A percentile compares a stretch with the other conserved stretches of the same genome.
phyloP scores from a whole-genome alignment of 1,139 yeast genomes.

The Protomyces macrosporus region DNA sequence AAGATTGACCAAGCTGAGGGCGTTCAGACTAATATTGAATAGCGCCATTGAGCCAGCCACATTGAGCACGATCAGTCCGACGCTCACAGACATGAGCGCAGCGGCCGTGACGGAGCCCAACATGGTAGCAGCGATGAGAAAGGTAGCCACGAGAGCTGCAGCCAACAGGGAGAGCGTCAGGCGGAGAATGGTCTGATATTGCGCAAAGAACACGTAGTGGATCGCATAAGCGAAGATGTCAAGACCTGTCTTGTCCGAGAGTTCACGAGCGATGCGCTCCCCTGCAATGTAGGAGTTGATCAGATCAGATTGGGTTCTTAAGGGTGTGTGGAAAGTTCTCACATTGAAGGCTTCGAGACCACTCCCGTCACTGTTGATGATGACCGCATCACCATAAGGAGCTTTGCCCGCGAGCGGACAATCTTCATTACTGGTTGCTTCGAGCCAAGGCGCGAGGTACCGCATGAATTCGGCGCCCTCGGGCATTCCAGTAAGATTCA shows the following conservation, averaged over 20 bases:
- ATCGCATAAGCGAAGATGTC: constrained; percentile 88
- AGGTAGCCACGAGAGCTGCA: constrained; percentile 54
- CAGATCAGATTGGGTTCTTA: constrained; percentile 77
- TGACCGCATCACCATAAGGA: constrained; percentile 66
- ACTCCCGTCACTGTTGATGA: constrained; percentile 41
- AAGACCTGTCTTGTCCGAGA: constrained; percentile 46
- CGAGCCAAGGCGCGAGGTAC: constrained; percentile 75
- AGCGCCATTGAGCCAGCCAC: constrained; percentile 76
- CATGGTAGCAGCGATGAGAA: constrained; percentile 51
- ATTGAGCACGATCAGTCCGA: constrained; percentile 59
- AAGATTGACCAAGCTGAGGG: constrained; percentile 80
- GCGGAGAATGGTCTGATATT: constrained; percentile 60
- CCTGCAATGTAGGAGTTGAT: constrained; percentile 75
- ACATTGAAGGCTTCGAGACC: constrained; percentile 58
- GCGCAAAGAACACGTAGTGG: constrained; percentile 87
- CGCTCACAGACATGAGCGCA: constrained; percentile 52
- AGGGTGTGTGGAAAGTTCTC: constrained; percentile 74
- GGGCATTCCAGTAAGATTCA: constrained; percentile 80
- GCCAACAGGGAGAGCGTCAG: constrained; percentile 55
- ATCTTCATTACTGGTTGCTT: constrained; percentile 67
- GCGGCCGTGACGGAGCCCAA: constrained; percentile 67
- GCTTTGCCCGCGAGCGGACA: constrained; percentile 97
- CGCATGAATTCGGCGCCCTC: constrained; percentile 66
- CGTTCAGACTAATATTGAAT: constrained; percentile 75
- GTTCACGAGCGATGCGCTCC: constrained; percentile 58